These are phyloP conservation scores for Albizia julibrissin DNA, from an alignment of 306 rosid species.

Conservation along the genomic window DNA sequence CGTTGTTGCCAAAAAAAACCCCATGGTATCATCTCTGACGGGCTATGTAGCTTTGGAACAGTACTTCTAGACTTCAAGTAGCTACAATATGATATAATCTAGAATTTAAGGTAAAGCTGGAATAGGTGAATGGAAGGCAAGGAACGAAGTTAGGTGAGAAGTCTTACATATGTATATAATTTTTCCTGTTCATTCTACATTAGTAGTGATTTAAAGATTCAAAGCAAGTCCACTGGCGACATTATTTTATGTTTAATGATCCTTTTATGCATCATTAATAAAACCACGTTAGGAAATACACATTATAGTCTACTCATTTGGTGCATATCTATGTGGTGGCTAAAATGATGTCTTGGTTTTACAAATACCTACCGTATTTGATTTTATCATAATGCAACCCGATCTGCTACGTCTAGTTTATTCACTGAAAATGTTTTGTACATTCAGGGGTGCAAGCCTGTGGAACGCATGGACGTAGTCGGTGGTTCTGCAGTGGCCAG, in stretches of 20 bases:
- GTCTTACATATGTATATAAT: neutral
- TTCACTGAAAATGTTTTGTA: slow-evolving; percentile 2
- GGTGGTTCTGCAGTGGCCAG: slow-evolving; percentile 70
- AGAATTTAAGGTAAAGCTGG: no score
- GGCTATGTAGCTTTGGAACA: neutral
- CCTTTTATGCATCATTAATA: neutral
- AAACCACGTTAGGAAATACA: neutral
- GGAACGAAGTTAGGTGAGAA: neutral
- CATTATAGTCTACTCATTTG: neutral
- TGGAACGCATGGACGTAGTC: slow-evolving; percentile 58
- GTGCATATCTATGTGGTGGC: neutral
- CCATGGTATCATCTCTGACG: neutral
- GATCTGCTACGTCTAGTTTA: slow-evolving; percentile 15
- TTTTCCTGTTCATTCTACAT: neutral
- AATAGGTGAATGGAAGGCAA: neutral
- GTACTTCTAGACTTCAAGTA: neutral
- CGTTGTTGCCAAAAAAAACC: neutral
- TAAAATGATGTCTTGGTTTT: slow-evolving; percentile 10
- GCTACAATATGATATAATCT: no score
- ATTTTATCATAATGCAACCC: neutral
- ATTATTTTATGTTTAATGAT: neutral
- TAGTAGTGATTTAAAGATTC: neutral
- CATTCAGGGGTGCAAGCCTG: slow-evolving; percentile 81
- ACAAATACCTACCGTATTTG: neutral
- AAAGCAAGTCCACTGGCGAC: neutral